Evolutionary conservation across 2,329 filamentous ascomycete genomes (phyloP).

Genomic region (Trichophyton rubrum): DNA sequence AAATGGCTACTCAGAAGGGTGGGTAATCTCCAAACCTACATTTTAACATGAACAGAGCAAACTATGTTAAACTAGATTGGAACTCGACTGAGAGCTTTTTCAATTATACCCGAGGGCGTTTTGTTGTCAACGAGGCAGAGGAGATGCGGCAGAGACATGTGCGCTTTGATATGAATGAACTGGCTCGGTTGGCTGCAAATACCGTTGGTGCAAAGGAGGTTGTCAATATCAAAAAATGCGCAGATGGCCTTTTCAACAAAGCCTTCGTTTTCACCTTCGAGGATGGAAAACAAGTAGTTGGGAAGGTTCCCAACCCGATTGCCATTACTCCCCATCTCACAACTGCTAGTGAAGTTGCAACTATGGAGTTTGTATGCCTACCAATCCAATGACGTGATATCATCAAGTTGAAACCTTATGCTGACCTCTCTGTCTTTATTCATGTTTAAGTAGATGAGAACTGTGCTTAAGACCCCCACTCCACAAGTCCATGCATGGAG

Average conservation of each 20-base stretch:
- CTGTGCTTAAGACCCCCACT: constrained; percentile 11
- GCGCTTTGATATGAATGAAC: constrained; percentile 24
- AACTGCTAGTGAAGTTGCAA: constrained; percentile 19
- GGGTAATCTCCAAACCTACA: not conserved
- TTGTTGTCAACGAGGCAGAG: constrained; percentile 3
- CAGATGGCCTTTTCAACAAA: constrained; percentile 25
- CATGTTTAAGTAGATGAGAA: constrained; percentile 8
- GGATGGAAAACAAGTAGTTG: constrained; percentile 21
- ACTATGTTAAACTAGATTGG: constrained; percentile 14
- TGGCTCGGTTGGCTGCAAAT: constrained; percentile 21
- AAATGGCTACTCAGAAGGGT: not conserved
- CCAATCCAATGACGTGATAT: not conserved
- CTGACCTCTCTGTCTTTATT: not conserved
- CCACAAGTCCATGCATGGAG: constrained; percentile 13
- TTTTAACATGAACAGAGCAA: not conserved
- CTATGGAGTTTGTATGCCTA: constrained; percentile 15
- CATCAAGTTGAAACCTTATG: not conserved
- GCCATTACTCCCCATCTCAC: constrained; percentile 14
- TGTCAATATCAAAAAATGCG: constrained; percentile 23
- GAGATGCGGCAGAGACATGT: constrained; percentile 5
- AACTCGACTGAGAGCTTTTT: constrained; percentile 16
- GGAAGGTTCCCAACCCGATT: constrained; percentile 21
- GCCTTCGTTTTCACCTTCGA: constrained; percentile 25
- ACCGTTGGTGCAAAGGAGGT: constrained; percentile 20
- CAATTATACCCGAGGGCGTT: constrained; percentile 7